Evolutionary conservation across 2,329 filamentous ascomycete species (phyloP).

Genomic region (Verticillium alfalfae): DNA sequence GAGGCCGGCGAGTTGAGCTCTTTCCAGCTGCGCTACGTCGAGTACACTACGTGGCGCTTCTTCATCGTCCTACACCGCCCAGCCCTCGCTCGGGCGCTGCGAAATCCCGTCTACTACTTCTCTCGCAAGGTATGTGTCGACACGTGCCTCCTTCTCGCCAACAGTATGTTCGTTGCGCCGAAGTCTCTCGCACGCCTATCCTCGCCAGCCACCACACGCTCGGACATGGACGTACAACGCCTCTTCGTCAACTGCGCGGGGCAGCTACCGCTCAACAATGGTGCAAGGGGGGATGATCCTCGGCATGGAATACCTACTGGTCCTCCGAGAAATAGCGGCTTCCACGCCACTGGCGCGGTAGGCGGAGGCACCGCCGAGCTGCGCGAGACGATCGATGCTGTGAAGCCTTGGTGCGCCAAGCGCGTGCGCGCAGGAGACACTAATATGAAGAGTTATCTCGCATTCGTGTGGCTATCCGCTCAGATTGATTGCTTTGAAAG

Average conservation of each 20-base stretch:
- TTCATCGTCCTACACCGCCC: conserved; percentile 51
- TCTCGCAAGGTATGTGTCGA: conserved; percentile 45
- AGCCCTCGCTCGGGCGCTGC: conserved; percentile 34
- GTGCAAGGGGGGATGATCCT: conserved; percentile 34
- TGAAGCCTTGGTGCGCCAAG: conserved; percentile 22
- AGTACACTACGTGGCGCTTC: conserved; percentile 38
- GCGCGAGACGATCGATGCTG: conserved; percentile 19
- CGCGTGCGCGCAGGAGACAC: conserved; percentile 36
- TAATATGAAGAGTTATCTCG: conserved; percentile 31
- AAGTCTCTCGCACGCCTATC: conserved; percentile 9
- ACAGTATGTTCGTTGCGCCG: conserved; percentile 13
- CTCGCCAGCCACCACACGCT: neutral
- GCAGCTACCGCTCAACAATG: conserved; percentile 35
- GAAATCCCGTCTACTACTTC: conserved; percentile 45
- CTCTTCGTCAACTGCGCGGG: conserved; percentile 31
- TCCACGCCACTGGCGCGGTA: conserved; percentile 15
- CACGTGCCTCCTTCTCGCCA: conserved; percentile 18
- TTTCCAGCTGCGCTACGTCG: conserved; percentile 36
- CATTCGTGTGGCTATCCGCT: conserved; percentile 25
- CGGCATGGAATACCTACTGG: conserved; percentile 38
- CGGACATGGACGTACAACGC: conserved; percentile 24
- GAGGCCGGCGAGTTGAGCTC: conserved; percentile 16
- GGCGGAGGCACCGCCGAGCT: conserved; percentile 25
- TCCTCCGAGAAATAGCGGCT: conserved; percentile 34
- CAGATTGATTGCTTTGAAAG: conserved; percentile 27